Base-by-base conservation (phyloP, 2,329 filamentous ascomycete genomes). In the Lachnellula willkommii region DNA sequence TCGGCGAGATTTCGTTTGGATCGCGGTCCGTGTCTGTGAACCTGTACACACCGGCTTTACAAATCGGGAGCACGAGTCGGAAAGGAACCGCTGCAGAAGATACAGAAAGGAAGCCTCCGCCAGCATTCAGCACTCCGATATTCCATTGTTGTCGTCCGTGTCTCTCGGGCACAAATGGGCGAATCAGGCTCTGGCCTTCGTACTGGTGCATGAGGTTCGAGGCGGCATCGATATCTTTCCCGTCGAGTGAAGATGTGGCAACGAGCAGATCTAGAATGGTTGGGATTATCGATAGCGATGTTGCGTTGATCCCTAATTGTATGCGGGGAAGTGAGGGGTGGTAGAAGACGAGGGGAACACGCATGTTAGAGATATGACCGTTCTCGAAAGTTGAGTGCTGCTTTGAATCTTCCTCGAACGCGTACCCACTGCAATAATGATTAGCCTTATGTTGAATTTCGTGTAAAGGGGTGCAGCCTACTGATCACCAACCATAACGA, bases 101-200 rank as follows among this genome's bases (percentile, higher is more conserved):
- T 43, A 66, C 50, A 26, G 60, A 60, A 4, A 66, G 55, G 28
- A 65, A 42, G 0, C 60, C 59, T 7, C 64, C 64, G 20, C 64
- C 64, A 1, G 64, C 62, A 47, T 66, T 66, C 32, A 66, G 59
- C 39, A 63, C 60, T 22, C 55, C 62, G 52, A 66, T 63, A 50
- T 65, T 63, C 58, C 61, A 65, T 35, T 54, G 56, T 28, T 28
- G 71, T 3, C 70, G 68, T 6, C 68, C 68, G 46, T 69, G 66
- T 12, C 71, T 63, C 14, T 65, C 55, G 22, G 67, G 50, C 43
- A 70, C 66, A 55, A 70, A 73, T 1, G 72, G 71, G 12, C 75
- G 70, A 49, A 77, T 70, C 24, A 77, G 66, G 0, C 74, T 76
- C 57, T 76, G 75, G n/a, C 73, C 74, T 65, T 77, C 72, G 63